These are phyloP conservation scores for Calonectria hongkongensis DNA, from an alignment of 2,329 filamentous ascomycete genomes.

Conservation along the genomic window DNA sequence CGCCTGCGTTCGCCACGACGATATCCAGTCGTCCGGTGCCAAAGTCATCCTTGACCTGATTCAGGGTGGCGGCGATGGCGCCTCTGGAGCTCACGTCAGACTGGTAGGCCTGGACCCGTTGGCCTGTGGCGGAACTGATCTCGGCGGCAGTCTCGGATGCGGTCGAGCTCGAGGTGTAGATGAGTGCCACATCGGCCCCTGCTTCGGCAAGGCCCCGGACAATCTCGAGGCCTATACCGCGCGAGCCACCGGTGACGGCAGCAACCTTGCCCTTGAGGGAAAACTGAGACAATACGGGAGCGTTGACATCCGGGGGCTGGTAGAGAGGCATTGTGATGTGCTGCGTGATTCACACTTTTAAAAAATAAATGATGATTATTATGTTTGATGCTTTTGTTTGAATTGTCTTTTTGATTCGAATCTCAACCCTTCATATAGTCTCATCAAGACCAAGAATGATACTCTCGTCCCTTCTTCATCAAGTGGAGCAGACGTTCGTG, in stretches of 20 bases:
- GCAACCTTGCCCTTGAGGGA: conserved; percentile 27
- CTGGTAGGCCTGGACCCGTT: neutral
- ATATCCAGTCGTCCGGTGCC: conserved; percentile 20
- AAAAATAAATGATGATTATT: too few relatives aligned
- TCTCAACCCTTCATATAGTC: neutral
- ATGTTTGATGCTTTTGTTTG: neutral
- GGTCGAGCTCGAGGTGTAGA: conserved; percentile 3
- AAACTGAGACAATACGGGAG: neutral
- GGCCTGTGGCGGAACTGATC: neutral
- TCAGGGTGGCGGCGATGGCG: neutral
- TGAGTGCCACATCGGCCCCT: conserved; percentile 25
- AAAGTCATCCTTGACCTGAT: neutral
- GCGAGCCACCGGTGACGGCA: conserved; percentile 24
- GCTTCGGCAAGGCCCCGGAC: conserved; percentile 13
- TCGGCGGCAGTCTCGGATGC: neutral
- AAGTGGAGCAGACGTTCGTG: neutral
- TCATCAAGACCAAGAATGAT: too few relatives aligned
- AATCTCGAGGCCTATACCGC: conserved; percentile 21
- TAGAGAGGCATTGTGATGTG: conserved; percentile 13
- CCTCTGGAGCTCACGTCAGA: conserved; percentile 2
- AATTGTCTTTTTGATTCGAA: neutral
- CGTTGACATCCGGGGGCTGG: conserved; percentile 3
- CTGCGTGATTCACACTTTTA: neutral
- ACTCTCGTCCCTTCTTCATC: neutral
- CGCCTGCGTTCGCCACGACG: conserved; percentile 31